Evolutionary conservation across 2,329 filamentous ascomycete species (phyloP), one percentile per base, ranked within the genome.

Genomic region (Ascochyta koolunga): DNA sequence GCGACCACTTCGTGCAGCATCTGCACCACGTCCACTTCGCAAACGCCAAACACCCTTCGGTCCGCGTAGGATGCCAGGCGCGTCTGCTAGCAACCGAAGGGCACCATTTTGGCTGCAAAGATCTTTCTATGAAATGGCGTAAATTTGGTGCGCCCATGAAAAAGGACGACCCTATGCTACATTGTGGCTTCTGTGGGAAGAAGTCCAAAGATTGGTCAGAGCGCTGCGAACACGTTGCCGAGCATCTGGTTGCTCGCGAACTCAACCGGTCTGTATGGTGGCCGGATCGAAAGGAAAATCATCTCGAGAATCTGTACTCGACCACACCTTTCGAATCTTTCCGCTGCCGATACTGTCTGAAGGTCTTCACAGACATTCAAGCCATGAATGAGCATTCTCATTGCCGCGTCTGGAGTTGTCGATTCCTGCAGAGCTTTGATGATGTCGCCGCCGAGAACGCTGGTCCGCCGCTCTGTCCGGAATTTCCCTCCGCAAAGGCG

Each of bases 1-100:
- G 71, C 32, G 71, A 74, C 40, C 70, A 73, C 37, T 73, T 73
- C 41, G 61, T 72, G 19, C 69, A 72, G 37, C 71, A 73, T 46
- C 52, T 73, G 2, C 71, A 73, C 40, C 69, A 72, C 31, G 69
- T 73, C 16, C 71, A 74, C 47, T 73, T 72, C 39, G 63, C 62
- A 2, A 72, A 70, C 10, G 54, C 60, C 13, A 73, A 73, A 48
- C 71, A 74, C 54, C 71, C 71, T 3, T 70, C 69, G 3, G 64
- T 64, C 1, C 61, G 63, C 5, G 62, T 68, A n/a, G 71, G 71
- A 6, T 74, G 71, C 38, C 69, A 72, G 43, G 61, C 66, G 15
- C 68, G 68, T 16, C 46, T 70, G 7, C 57, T 71, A 45, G 62
- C 61, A 31, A 51, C 58, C n/a, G 65, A 70, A 50, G 67, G 67